phyloP scores from a whole-genome alignment of 140 eudicot genomes.

The Bidens hawaiensis region DNA sequence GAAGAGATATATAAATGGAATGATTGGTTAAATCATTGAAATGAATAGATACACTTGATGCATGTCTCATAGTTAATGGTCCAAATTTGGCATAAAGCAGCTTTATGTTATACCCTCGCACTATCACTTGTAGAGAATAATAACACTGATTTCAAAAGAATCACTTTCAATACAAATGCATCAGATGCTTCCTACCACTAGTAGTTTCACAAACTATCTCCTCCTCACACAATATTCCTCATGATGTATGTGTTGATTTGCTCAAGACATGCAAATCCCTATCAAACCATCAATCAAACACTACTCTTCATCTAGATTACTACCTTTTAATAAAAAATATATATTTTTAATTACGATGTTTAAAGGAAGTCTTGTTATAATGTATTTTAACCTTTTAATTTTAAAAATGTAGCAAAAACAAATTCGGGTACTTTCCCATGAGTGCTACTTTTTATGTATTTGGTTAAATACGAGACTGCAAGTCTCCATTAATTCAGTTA shows the following conservation, averaged over 20 bases:
- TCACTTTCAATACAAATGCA: conserved; percentile 28
- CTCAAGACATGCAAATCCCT: not conserved
- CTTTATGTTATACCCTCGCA: conserved; percentile 75
- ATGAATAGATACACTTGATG: conserved; percentile 9
- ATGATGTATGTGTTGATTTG: not conserved
- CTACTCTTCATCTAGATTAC: too few species aligned
- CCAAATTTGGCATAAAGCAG: conserved; percentile 54
- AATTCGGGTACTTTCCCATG: too few species aligned
- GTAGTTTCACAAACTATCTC: conserved; percentile 19
- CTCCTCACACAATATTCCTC: conserved; percentile 21
- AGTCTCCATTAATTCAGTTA: too few species aligned
- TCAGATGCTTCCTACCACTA: conserved; percentile 31
- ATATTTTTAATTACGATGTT: too few species aligned
- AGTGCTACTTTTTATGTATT: too few species aligned
- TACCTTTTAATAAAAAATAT: too few species aligned
- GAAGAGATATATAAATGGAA: conserved; percentile 64
- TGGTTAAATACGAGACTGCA: too few species aligned
- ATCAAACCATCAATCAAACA: not conserved
- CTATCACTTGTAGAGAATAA: conserved; percentile 52
- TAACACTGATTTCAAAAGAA: conserved; percentile 37
- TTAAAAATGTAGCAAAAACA: too few species aligned
- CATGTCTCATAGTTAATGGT: conserved; percentile 23
- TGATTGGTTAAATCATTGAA: conserved; percentile 47
- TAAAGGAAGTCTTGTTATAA: too few species aligned
- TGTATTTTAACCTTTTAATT: too few species aligned